Evolutionary conservation across 257 asterid species (phyloP), one percentile per base, ranked within the genome.

Genomic region (Gardenia jasminoides): DNA sequence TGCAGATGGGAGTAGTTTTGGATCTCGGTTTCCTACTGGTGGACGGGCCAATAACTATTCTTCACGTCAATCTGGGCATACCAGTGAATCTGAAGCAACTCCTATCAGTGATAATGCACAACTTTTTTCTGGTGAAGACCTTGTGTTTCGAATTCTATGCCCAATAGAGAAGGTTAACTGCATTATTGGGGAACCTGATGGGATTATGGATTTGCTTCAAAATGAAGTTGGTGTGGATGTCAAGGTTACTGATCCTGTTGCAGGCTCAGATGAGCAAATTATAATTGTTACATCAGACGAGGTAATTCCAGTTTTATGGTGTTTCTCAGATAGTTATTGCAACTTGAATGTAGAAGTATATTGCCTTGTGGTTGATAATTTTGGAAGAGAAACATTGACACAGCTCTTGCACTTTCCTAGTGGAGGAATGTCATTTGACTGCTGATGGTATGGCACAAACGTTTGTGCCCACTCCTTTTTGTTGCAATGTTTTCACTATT

Each of bases 91-190:
- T 81, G 95, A 89, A 70, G 84, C 81, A 58, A 41, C 86, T 71
- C 78, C 83, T 65, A 76, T 75, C 78, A 78, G 83, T 64, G 93
- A 91, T 52, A 88, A 88, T 79, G 85, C 79, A 70, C 92, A 83
- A 65, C 76, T 83, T 11, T 91, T 83, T 83, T 69, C 87, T 68
- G 84, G 84, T 30, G 98, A 94, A 74, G 96, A 88, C 52, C 88
- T 95, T 56, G 90, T 93, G 66, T 95, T 95, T 76, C 95, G 98
- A 79, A 93, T 95, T 80, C 92, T 95, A 36, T 93, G 98, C 87
- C 97, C 97, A 52, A 82, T 83, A 64, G 92, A 88, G 76, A 93
- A 92, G 92, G 78, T 95, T 70, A 90, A 88, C 71, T 65, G 78
- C 79, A 86, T 93, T 84, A 84, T 89, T 87, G 97, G 97, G 48